Evolutionary conservation across 1,284 basidiomycete species (phyloP).

Genomic region (Agaricales sp.): DNA sequence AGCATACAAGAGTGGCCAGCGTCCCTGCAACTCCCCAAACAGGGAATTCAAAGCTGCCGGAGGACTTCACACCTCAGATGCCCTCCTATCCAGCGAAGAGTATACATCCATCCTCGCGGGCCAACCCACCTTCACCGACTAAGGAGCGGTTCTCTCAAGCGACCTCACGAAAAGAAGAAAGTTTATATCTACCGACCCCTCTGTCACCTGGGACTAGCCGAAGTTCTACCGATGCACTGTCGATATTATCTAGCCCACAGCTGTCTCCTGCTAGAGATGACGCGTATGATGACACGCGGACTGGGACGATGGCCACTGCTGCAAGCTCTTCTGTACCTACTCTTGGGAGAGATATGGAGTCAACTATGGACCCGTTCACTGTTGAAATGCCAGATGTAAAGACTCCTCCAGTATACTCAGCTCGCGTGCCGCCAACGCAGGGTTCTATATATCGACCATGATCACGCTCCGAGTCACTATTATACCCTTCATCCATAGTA

Average conservation of each 20-base stretch:
- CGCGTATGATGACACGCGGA: neutral
- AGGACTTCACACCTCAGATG: slow-evolving; percentile 3
- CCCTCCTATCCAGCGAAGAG: neutral
- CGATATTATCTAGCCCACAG: neutral
- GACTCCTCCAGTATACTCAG: neutral
- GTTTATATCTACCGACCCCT: neutral
- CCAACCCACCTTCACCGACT: slow-evolving; percentile 10
- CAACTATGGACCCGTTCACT: neutral
- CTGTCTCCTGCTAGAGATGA: neutral
- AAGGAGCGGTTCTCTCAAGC: neutral
- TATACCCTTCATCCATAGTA: neutral
- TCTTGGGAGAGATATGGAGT: neutral
- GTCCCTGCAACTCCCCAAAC: neutral
- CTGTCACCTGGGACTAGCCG: neutral
- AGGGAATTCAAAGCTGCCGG: neutral
- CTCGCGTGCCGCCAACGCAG: too few species aligned
- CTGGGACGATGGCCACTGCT: neutral
- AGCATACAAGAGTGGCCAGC: neutral
- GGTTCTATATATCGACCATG: too few species aligned
- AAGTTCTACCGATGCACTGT: neutral
- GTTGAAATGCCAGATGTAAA: neutral
- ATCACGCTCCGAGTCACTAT: too few species aligned
- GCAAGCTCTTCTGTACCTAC: neutral
- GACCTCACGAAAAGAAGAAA: neutral
- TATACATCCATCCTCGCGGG: neutral